Base-by-base conservation (phyloP, 2,329 filamentous ascomycete species). In the Claviceps cyperi region DNA sequence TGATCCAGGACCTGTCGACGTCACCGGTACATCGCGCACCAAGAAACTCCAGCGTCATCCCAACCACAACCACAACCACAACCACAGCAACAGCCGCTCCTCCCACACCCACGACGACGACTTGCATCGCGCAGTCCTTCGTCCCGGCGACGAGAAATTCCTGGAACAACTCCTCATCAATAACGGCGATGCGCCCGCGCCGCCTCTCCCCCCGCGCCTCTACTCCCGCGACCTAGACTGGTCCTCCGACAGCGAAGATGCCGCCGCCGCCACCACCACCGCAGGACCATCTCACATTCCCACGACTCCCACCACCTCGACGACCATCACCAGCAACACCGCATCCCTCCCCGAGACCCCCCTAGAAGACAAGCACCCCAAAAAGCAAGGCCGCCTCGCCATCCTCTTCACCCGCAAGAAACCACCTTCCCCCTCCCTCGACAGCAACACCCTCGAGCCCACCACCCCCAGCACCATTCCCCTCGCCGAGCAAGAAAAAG, bases 121-220 rank as follows among this genome's bases (percentile, higher is more conserved):
- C 32, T 39, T 53, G 22, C 50, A 54, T 37, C 50, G 39, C 8
- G 74, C 74, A 1, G 65, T 83, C 32, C 69, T 83, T 43, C 68
- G 73, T 52, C 66, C 67, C 43, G 75, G 77, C 39, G 78, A 83
- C 60, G 76, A 81, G 63, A 62, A 66, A 17, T 83, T 81, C 62
- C 69, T 83, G 44, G 68, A 74, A 58, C 69, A 69, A 38, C 69
- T 83, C 44, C 69, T 83, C 44, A 71, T 80, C 13, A 66, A 69
- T 36, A 54, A 55, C 24, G 62, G 65, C 49, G 65, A 69, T 39
- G 64, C 62, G 9, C 69, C 72, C 40, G 70, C 69, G 11, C 78
- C 78, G 2, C 72, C 77, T 0, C 65, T 82, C 8, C 79, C 80
- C 0, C 77, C 72, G 47, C 73, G 70, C 52, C 62, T 71, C 53